Evolutionary conservation across 495 filamentous ascomycete species (phyloP), one percentile per base, ranked within the genome.

Genomic region (Friedmanniomyces simplex): DNA sequence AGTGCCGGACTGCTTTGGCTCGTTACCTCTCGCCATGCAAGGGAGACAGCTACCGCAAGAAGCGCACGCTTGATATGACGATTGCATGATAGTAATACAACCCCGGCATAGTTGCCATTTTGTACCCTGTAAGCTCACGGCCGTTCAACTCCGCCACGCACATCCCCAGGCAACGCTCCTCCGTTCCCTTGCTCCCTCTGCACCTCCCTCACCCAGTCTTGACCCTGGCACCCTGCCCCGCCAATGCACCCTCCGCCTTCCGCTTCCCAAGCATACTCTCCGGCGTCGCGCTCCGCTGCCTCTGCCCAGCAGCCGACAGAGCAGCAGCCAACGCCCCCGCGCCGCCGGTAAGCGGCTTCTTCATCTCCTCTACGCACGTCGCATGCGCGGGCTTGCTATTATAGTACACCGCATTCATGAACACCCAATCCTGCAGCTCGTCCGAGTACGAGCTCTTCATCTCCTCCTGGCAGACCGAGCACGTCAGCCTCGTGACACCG

Each of bases 351-450:
- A 37, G 42, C 57, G 58, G 32, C 68, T 82, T 86, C 57, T 77
- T 86, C 8, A 89, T 87, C 72, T 97, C 91, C 39, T 79, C 79
- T 67, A 91, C 86, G 62, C 94, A 97, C 54, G 80, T 93, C 21
- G 87, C 89, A 71, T 98, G 93, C 55, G 87, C 96, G 16, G 94
- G 83, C 58, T 87, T 82, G 50, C 74, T 79, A n/a, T 84, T 86
- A 37, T 91, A 78, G 63, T 82, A 80, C 49, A 87, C 74, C 0
- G 93, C 86, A 70, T 98, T 91, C 74, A 86, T 87, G 89, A 94
- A 98, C 30, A 98, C 95, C 77, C 89, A 96, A 59, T 97, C 89
- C 68, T 96, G 89, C 20, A 82, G 86, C 58, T 93, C 88, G 60
- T 95, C 88, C 18, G 89, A 84, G 87, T 89, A 97, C 36, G 76